phyloP scores from a whole-genome alignment of 768 basidiomycete species.

The Suillus paluster region DNA sequence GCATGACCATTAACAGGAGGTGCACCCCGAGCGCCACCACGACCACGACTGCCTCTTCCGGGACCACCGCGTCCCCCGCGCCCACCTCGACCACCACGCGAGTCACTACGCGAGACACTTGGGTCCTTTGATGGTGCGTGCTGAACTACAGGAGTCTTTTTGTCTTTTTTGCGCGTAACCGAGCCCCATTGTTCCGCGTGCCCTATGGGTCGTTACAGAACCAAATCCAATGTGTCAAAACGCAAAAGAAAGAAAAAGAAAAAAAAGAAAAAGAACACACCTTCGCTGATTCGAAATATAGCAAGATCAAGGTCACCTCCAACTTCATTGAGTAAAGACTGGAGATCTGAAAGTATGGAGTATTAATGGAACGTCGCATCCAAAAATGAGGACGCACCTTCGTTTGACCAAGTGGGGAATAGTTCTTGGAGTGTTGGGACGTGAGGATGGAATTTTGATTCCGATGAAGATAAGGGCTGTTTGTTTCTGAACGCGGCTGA shows the following conservation, averaged over 20 bases:
- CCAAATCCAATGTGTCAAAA: background rate
- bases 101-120: conserved; percentile 34
- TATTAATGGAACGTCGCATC: conserved; percentile 24
- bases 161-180: conserved; percentile 87
- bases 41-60: conserved; percentile 50
- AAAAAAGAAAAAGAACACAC: conserved; percentile 38
- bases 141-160: conserved; percentile 54
- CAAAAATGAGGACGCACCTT: conserved; percentile 49
- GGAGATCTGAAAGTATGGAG: conserved; percentile 55
- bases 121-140: conserved; percentile 55
- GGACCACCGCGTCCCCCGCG: conserved; percentile 64
- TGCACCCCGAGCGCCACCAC: conserved; percentile 45
- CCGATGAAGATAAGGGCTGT: conserved; percentile 15
- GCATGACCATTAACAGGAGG: conserved; percentile 38
- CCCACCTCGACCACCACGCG: conserved; percentile 61
- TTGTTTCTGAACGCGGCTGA: conserved; percentile 31
- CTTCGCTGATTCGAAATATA: conserved; percentile 76
- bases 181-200: conserved; percentile 81
- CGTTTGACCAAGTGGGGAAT: conserved; percentile 71
- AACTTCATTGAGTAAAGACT: conserved; percentile 68
- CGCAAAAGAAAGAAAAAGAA: background rate
- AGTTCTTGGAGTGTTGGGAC: conserved; percentile 69
- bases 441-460: conserved; percentile 55
- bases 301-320: conserved; percentile 72
- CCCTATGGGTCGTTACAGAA: conserved; percentile 46